Evolutionary conservation across 345 rosid genomes (phyloP).

Genomic region (Camelina sativa): DNA sequence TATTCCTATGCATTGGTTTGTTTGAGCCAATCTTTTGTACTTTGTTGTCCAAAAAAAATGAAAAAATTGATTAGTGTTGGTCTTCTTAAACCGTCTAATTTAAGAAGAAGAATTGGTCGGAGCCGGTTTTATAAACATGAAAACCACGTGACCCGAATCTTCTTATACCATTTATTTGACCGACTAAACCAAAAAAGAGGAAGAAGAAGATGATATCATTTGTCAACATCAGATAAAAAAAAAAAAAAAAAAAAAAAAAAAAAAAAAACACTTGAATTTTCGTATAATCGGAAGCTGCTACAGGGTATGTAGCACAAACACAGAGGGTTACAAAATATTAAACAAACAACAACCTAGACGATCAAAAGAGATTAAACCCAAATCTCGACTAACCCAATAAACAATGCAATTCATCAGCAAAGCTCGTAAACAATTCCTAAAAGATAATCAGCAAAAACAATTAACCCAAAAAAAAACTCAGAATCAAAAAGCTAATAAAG

Average conservation of each 20-base stretch:
- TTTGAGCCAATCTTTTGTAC: no score
- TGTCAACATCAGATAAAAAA: constrained; percentile 4
- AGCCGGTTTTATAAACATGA: constrained; percentile 2
- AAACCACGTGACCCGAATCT: constrained; percentile 29
- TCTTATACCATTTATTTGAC: background rate
- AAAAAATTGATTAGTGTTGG: no score
- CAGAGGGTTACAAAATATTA: background rate
- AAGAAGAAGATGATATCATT: background rate
- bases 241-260: no score
- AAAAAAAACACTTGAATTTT: background rate
- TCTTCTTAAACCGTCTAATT: no score
- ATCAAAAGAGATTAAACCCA: constrained; percentile 1
- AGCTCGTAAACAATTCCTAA: constrained; percentile 17
- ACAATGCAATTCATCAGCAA: constrained; percentile 36
- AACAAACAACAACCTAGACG: constrained; percentile 6
- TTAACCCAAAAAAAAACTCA: background rate
- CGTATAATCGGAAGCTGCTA: constrained; percentile 15
- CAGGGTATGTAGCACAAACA: constrained; percentile 18
- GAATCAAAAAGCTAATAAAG: constrained; percentile 28
- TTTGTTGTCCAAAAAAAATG: no score
- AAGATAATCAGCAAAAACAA: constrained; percentile 24
- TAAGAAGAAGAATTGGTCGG: no score
- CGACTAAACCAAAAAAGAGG: background rate
- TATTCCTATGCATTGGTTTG: no score
- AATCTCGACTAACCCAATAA: background rate